A percentile compares a stretch with the other conserved stretches of the same genome.
phyloP scores from a whole-genome alignment of 495 filamentous ascomycete species.

The Parathielavia hyrcaniae region DNA sequence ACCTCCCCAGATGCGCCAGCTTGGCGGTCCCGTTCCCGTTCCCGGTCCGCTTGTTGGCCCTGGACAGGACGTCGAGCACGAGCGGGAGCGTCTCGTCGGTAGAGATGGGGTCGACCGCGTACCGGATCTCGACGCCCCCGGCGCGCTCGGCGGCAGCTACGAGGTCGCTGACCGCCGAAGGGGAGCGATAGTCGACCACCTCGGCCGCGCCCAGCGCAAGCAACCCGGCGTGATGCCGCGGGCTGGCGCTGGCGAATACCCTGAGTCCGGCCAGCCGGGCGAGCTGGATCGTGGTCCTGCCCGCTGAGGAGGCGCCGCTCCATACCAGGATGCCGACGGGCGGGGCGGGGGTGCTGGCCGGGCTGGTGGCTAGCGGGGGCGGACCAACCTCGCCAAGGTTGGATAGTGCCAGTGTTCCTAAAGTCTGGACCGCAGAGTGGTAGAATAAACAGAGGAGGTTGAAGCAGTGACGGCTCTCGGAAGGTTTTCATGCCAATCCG shows the following conservation, averaged over 20 bases:
- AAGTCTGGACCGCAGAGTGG: no score
- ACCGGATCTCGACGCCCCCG: constrained; percentile 15
- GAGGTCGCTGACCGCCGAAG: constrained; percentile 25
- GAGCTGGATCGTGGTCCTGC: constrained; percentile 39
- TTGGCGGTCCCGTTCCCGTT: constrained; percentile 18
- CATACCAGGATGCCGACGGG: constrained; percentile 49
- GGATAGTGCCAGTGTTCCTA: no score
- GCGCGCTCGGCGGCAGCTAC: constrained; percentile 27
- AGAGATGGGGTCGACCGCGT: constrained; percentile 36
- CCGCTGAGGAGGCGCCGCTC: constrained; percentile 55
- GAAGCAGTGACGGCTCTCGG: no score
- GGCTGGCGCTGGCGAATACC: constrained; percentile 37
- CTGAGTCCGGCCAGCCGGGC: constrained; percentile 40
- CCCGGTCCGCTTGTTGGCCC: no score
- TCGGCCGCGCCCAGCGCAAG: constrained; percentile 29
- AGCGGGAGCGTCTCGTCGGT: constrained; percentile 21
- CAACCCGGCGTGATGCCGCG: constrained; percentile 31
- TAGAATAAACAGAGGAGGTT: no score
- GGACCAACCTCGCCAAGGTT: no score
- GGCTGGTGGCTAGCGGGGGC: not conserved
- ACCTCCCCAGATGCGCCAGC: constrained; percentile 16
- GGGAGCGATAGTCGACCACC: constrained; percentile 31
- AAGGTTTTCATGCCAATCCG: no score
- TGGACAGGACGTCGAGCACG: constrained; percentile 12
- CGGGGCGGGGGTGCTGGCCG: not conserved